phyloP scores from a whole-genome alignment of 2,329 filamentous ascomycete genomes.

The Colletotrichum costaricense region DNA sequence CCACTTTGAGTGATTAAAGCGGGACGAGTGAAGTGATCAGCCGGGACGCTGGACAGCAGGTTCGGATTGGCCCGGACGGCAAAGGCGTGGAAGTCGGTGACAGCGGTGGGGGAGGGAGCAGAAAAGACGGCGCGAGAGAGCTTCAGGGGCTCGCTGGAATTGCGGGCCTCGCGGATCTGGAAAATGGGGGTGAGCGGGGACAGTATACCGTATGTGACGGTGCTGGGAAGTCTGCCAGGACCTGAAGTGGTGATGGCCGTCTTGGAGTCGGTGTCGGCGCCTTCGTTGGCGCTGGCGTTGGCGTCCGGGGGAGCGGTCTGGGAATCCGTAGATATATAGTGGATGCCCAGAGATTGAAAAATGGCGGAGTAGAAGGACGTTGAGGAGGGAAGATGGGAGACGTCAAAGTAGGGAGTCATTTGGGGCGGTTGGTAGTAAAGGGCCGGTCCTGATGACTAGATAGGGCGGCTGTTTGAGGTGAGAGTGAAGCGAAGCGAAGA shows the following conservation, averaged over 20 bases:
- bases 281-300: slow-evolving; percentile 9
- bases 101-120: slow-evolving; percentile 72
- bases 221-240: slow-evolving; percentile 37
- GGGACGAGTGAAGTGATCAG: slow-evolving; percentile 51
- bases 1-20: slow-evolving; percentile 47
- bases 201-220: slow-evolving; percentile 56
- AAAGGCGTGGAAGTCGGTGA: slow-evolving; percentile 77
- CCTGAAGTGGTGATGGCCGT: slow-evolving; percentile 4
- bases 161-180: slow-evolving; percentile 56
- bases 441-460: not conserved
- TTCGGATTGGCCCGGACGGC: slow-evolving; percentile 71
- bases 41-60: slow-evolving; percentile 52
- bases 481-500: not conserved
- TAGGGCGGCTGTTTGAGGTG: not conserved
- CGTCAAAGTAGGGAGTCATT: slow-evolving; percentile 67
- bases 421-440: not conserved
- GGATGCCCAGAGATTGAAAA: slow-evolving; percentile 81
- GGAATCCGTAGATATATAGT: slow-evolving; percentile 64
- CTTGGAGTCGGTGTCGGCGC: not conserved
- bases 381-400: slow-evolving; percentile 82
- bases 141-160: slow-evolving; percentile 52
- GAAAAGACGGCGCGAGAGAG: slow-evolving; percentile 71
- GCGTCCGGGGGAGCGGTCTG: slow-evolving; percentile 27
- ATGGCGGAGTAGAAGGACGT: slow-evolving; percentile 87
- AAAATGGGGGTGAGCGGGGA: slow-evolving; percentile 52